phyloP scores from a whole-genome alignment of 2,329 filamentous ascomycete species.

The Trichothecium roseum region DNA sequence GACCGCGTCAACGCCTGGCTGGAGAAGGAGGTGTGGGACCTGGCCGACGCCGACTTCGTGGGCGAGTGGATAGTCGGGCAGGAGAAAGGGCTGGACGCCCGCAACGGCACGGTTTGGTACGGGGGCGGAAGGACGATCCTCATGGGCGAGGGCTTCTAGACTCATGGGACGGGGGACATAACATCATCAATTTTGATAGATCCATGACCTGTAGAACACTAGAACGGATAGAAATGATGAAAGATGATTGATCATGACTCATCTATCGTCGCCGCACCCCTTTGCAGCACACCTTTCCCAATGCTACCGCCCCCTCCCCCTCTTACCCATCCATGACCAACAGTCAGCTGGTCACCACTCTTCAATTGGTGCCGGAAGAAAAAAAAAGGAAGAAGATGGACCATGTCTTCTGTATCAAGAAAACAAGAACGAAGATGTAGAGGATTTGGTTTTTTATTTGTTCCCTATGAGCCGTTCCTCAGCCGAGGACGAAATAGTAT shows the following conservation, averaged over 20 bases:
- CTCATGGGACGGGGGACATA: neutral
- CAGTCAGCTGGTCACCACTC: no score
- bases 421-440: neutral
- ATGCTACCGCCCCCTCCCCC: no score
- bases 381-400: neutral
- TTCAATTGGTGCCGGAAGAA: neutral
- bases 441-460: conserved; percentile 4
- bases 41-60: conserved; percentile 27
- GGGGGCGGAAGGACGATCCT: conserved; percentile 66
- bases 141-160: conserved; percentile 49
- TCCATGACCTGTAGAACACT: neutral
- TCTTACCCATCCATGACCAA: no score
- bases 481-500: conserved; percentile 27
- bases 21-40: conserved; percentile 58
- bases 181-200: neutral
- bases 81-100: conserved; percentile 67
- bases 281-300: no score
- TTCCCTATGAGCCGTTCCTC: conserved; percentile 33
- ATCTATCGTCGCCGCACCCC: no score
- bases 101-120: conserved; percentile 76
- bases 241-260: no score
- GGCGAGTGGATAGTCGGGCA: conserved; percentile 85
- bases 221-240: neutral
- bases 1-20: conserved; percentile 73
- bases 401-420: neutral